These are phyloP conservation scores for Arabis alpina DNA, from an alignment of 345 rosid species.

Conservation along the genomic window DNA sequence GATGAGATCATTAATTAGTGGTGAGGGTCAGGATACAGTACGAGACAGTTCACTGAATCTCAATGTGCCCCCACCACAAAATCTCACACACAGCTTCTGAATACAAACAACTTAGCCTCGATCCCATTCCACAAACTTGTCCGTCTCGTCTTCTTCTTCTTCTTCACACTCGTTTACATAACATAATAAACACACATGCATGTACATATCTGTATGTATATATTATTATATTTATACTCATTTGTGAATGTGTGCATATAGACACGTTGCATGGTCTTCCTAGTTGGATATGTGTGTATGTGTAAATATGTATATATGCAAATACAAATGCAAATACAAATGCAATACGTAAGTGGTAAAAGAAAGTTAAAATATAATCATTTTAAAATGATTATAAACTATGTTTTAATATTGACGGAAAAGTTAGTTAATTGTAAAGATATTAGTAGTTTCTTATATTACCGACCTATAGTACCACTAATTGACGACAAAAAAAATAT, in stretches of 20 bases:
- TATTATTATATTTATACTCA: not conserved
- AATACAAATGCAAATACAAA: too few relatives aligned
- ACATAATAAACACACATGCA: not conserved
- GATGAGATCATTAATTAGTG: constrained; percentile 30
- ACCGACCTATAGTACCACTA: too few relatives aligned
- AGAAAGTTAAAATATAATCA: too few relatives aligned
- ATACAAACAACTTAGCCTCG: constrained; percentile 35
- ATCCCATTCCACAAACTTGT: constrained; percentile 36
- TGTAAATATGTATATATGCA: too few relatives aligned
- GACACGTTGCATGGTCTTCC: constrained; percentile 3
- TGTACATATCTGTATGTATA: too few relatives aligned
- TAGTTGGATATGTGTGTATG: too few relatives aligned
- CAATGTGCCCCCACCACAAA: constrained; percentile 39
- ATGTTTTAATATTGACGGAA: too few relatives aligned
- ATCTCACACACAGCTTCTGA: constrained; percentile 35
- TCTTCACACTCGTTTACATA: constrained; percentile 21
- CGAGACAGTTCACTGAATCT: constrained; percentile 38
- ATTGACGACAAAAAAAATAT: too few relatives aligned
- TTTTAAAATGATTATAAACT: too few relatives aligned
- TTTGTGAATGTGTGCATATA: constrained; percentile 9
- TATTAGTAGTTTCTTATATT: too few relatives aligned
- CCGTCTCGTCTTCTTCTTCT: constrained; percentile 32
- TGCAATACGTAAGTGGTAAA: too few relatives aligned
- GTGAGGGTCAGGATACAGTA: constrained; percentile 32
- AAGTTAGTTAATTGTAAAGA: too few relatives aligned